Evolutionary conservation across 345 rosid species (phyloP).

Genomic region (Mercurialis annua): DNA sequence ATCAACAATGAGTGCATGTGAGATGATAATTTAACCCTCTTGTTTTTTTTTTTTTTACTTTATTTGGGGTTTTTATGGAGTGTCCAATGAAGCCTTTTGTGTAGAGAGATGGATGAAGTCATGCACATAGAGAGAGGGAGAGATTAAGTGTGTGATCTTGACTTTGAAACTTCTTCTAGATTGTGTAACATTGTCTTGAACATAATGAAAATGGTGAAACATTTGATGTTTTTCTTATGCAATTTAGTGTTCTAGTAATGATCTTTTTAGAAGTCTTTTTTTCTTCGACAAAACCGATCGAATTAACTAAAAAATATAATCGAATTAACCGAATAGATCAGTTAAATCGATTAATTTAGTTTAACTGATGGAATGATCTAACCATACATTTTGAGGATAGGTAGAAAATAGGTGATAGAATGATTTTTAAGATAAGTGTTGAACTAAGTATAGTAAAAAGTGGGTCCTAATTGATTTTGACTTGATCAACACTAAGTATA

Average conservation of each 20-base stretch:
- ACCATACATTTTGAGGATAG: no score
- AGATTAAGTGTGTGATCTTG: background rate
- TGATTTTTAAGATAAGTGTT: no score
- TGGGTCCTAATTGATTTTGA: background rate
- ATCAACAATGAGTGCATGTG: constrained; percentile 11
- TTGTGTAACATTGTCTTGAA: constrained; percentile 16
- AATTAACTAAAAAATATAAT: no score
- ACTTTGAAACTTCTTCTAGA: constrained; percentile 8
- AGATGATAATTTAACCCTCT: constrained; percentile 11
- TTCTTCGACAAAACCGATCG: background rate
- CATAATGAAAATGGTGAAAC: constrained; percentile 9
- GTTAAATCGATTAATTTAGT: no score
- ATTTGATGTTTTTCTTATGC: background rate
- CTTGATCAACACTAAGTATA: no score
- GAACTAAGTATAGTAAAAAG: no score
- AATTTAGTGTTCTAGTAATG: background rate
- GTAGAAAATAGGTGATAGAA: no score
- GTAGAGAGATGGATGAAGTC: constrained; percentile 18
- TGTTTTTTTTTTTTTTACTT: constrained; percentile 14
- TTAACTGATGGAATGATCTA: no score
- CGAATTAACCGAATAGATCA: no score
- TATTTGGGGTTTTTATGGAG: background rate
- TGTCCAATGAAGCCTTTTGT: constrained; percentile 7
- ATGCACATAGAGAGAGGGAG: constrained; percentile 12
- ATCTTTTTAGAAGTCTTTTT: background rate